Conservation (phyloP, 1,284 basidiomycete genomes). For the Xerocomus nothofagi region DNA sequence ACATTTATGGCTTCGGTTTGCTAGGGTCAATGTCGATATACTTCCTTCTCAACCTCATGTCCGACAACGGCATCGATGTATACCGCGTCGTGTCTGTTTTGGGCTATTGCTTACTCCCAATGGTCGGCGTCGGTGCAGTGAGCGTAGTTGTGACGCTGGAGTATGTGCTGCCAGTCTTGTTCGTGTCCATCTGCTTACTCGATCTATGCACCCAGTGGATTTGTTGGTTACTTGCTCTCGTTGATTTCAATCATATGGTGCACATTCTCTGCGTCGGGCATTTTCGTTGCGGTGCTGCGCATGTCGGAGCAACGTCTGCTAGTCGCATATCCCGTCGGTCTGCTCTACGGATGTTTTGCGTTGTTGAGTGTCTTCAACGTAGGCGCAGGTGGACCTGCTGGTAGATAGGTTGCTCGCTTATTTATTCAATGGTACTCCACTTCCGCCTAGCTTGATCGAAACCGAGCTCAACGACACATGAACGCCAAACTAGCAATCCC, state of each 20-base stretch:
- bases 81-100: conserved; percentile 95
- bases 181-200: conserved; percentile 7
- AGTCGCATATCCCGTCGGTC: conserved; percentile 90
- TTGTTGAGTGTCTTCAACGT: conserved; percentile 82
- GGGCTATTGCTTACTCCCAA: conserved; percentile 95
- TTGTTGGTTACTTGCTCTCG: conserved; percentile 82
- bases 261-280: conserved; percentile 91
- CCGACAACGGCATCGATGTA: conserved; percentile 92
- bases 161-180: conserved; percentile 50
- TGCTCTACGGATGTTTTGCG: conserved; percentile 92
- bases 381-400: conserved; percentile 33
- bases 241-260: conserved; percentile 88
- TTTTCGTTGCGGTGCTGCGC: conserved; percentile 89
- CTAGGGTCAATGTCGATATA: conserved; percentile 95
- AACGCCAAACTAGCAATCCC: background rate
- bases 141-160: conserved; percentile 89
- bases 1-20: conserved; percentile 97
- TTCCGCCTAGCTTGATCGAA: background rate
- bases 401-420: conserved; percentile 27
- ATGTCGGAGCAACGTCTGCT: conserved; percentile 93
- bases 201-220: conserved; percentile 50
- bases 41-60: conserved; percentile 96
- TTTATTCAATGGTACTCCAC: conserved; percentile 12
- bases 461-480: background rate
- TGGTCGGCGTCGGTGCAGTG: conserved; percentile 93